Evolutionary conservation across 2,329 filamentous ascomycete species (phyloP).

Genomic region (Sporothrix sp.): DNA sequence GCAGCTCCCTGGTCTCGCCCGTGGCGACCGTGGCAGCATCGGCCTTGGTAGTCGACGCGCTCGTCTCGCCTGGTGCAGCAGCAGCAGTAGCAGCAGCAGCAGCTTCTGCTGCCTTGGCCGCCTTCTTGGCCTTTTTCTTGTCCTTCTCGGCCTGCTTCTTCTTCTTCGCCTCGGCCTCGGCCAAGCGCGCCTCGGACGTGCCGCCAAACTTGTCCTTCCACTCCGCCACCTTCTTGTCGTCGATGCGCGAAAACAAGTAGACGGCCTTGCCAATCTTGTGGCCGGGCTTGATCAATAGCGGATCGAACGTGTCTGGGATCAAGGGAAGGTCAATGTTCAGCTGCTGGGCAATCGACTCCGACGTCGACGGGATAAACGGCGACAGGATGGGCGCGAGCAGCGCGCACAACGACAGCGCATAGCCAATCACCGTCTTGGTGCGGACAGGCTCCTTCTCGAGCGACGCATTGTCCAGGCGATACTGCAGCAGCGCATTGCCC

Average conservation of each 20-base stretch:
- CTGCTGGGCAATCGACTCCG: constrained; percentile 66
- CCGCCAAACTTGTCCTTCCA: constrained; percentile 57
- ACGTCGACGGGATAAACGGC: constrained; percentile 78
- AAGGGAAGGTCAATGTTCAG: constrained; percentile 44
- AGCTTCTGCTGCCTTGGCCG: constrained; percentile 20
- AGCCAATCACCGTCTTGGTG: constrained; percentile 53
- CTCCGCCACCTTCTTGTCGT: constrained; percentile 60
- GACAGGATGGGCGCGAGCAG: constrained; percentile 69
- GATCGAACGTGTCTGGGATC: constrained; percentile 58
- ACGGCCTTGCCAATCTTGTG: constrained; percentile 61
- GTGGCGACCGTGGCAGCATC: constrained; percentile 19
- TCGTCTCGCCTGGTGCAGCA: background rate
- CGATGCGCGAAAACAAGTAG: constrained; percentile 58
- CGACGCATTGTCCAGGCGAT: constrained; percentile 32
- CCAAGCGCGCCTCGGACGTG: constrained; percentile 22
- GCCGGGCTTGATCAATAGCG: constrained; percentile 54
- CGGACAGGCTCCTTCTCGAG: constrained; percentile 45
- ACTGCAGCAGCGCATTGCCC: constrained; percentile 41
- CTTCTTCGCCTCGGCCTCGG: constrained; percentile 24
- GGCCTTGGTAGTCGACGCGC: too few relatives aligned
- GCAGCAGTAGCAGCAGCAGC: background rate
- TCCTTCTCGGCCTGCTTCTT: constrained; percentile 26
- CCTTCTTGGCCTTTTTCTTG: constrained; percentile 23
- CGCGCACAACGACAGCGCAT: constrained; percentile 76
- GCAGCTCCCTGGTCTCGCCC: constrained; percentile 22